A percentile compares a stretch with the other conserved stretches of the same genome.
These are phyloP conservation scores for Saccharomycopsis schoenii DNA, from an alignment of 805 yeast genomes.

Conservation along the genomic window DNA sequence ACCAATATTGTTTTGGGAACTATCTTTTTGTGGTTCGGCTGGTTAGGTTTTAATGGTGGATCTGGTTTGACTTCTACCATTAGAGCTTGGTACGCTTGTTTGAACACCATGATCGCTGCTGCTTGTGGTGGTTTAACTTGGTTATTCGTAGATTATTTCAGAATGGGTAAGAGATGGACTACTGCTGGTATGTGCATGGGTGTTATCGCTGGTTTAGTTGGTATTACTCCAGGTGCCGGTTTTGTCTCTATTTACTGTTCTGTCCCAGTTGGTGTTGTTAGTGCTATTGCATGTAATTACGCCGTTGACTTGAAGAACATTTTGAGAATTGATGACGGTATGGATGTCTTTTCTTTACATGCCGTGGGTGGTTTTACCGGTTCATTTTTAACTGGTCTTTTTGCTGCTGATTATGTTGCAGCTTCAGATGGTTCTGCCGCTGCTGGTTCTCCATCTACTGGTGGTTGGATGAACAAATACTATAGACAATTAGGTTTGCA, in stretches of 20 bases:
- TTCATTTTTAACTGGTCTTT: slow-evolving; percentile 72
- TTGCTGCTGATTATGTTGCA: slow-evolving; percentile 85
- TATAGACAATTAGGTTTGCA: slow-evolving; percentile 81
- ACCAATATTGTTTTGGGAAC: slow-evolving; percentile 88
- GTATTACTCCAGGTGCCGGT: slow-evolving; percentile 96
- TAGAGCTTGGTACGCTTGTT: slow-evolving; percentile 90
- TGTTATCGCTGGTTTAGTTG: slow-evolving; percentile 86
- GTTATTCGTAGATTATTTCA: slow-evolving; percentile 77
- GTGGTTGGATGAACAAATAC: slow-evolving; percentile 87
- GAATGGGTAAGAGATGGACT: slow-evolving; percentile 86
- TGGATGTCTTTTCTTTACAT: slow-evolving; percentile 89
- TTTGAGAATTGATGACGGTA: slow-evolving; percentile 81
- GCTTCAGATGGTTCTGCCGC: slow-evolving; percentile 59
- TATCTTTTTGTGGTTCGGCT: slow-evolving; percentile 93
- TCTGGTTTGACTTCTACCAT: slow-evolving; percentile 89
- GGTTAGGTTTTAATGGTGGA: slow-evolving; percentile 99
- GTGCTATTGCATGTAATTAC: slow-evolving; percentile 56
- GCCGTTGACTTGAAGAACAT: slow-evolving; percentile 72
- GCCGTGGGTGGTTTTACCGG: slow-evolving; percentile 92
- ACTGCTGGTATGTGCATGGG: slow-evolving; percentile 93
- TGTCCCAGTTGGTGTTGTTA: slow-evolving; percentile 67
- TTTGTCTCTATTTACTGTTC: slow-evolving; percentile 88
- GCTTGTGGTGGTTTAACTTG: slow-evolving; percentile 87
- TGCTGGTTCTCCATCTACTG: slow-evolving; percentile 40
- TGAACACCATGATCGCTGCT: slow-evolving; percentile 91